phyloP scores from a whole-genome alignment of 306 rosid genomes.

The Cicer judaicum region DNA sequence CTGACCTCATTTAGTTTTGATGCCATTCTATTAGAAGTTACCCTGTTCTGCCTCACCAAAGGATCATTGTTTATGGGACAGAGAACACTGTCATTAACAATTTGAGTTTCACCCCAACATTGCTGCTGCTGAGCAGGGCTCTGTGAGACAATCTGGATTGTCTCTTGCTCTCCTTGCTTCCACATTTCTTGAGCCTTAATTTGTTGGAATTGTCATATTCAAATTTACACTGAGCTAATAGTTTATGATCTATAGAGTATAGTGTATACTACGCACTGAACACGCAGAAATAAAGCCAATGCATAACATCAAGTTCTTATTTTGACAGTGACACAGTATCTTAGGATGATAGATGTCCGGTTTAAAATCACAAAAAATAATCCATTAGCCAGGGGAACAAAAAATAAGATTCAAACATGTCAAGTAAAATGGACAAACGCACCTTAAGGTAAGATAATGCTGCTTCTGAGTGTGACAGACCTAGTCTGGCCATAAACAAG shows the following conservation, averaged over 20 bases:
- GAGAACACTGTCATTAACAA: constrained; percentile 45
- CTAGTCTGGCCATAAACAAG: constrained; percentile 61
- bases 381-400: constrained; percentile 3
- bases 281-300: constrained; percentile 15
- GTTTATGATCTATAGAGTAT: constrained; percentile 6
- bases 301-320: constrained; percentile 24
- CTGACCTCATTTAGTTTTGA: constrained; percentile 56
- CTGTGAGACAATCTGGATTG: constrained; percentile 52
- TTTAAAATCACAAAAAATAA: constrained; percentile 19
- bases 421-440: constrained; percentile 13
- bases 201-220: constrained; percentile 54
- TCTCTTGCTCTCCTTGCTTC: constrained; percentile 52
- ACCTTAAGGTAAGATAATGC: constrained; percentile 73
- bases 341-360: background rate
- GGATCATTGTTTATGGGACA: constrained; percentile 53
- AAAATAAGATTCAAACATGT: background rate
- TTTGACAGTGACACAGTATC: constrained; percentile 12
- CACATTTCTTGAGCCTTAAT: constrained; percentile 57
- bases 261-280: constrained; percentile 32
- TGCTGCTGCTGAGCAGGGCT: constrained; percentile 61
- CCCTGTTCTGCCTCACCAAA: constrained; percentile 55
- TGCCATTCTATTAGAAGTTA: constrained; percentile 54
- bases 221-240: constrained; percentile 36
- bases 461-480: constrained; percentile 65
- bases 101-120: constrained; percentile 51